These are phyloP conservation scores for Salinomyces thailandicus DNA, from an alignment of 2,329 filamentous ascomycete genomes.

Conservation along the genomic window DNA sequence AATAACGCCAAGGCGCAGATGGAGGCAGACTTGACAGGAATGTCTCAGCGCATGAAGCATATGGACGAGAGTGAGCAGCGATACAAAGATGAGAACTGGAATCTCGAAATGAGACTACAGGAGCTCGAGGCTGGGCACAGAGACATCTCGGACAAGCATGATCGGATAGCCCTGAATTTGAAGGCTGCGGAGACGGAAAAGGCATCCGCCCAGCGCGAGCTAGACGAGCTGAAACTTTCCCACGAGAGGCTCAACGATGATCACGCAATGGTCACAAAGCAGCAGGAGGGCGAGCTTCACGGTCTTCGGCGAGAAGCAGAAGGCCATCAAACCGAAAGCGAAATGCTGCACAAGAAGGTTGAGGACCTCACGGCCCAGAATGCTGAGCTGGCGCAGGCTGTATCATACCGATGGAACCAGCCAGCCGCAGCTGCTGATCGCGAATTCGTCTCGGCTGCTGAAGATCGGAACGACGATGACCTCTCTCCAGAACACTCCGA, in stretches of 20 bases:
- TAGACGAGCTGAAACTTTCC: slow-evolving; percentile 77
- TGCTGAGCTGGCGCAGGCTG: slow-evolving; percentile 75
- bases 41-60: slow-evolving; percentile 67
- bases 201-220: slow-evolving; percentile 64
- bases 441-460: slow-evolving; percentile 51
- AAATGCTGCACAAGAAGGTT: slow-evolving; percentile 70
- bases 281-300: slow-evolving; percentile 80
- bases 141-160: slow-evolving; percentile 71
- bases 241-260: slow-evolving; percentile 76
- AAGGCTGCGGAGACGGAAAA: slow-evolving; percentile 65
- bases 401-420: slow-evolving; percentile 56
- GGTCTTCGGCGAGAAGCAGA: slow-evolving; percentile 69
- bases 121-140: slow-evolving; percentile 64
- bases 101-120: slow-evolving; percentile 82
- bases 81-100: slow-evolving; percentile 99
- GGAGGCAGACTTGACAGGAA: slow-evolving; percentile 69
- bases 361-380: slow-evolving; percentile 85
- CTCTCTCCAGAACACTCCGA: slow-evolving; percentile 81
- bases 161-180: slow-evolving; percentile 65
- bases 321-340: slow-evolving; percentile 66
- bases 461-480: slow-evolving; percentile 41
- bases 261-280: slow-evolving; percentile 63
- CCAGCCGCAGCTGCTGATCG: slow-evolving; percentile 16
- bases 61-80: slow-evolving; percentile 90
- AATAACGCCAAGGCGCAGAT: slow-evolving; percentile 67